A percentile compares a stretch with the other conserved stretches of the same genome.
Evolutionary conservation across 2,329 filamentous ascomycete genomes (phyloP).

Genomic region (Epichloe sp.): DNA sequence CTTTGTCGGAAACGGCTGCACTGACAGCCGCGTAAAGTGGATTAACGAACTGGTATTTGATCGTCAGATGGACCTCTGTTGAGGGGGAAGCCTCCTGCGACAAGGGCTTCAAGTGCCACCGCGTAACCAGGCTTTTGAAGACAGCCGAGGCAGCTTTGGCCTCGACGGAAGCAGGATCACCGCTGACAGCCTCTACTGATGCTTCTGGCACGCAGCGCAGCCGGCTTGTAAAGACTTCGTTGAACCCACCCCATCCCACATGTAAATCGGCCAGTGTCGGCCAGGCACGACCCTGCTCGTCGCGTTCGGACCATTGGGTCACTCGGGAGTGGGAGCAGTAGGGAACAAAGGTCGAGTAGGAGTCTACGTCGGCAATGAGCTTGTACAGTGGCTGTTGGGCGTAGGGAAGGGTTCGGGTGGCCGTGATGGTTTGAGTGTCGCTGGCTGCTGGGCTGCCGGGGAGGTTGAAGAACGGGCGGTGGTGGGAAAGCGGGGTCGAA

Average conservation of each 20-base stretch:
- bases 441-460: constrained; percentile 13
- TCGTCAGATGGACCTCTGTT: constrained; percentile 62
- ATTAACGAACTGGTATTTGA: constrained; percentile 77
- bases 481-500: constrained; percentile 2
- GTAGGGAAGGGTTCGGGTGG: constrained; percentile 67
- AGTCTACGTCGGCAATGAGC: constrained; percentile 77
- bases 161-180: constrained; percentile 34
- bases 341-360: constrained; percentile 79
- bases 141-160: constrained; percentile 31
- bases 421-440: constrained; percentile 51
- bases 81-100: constrained; percentile 12
- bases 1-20: constrained; percentile 66
- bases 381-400: constrained; percentile 57
- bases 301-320: constrained; percentile 54
- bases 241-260: constrained; percentile 73
- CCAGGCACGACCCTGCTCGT: constrained; percentile 37
- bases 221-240: constrained; percentile 70
- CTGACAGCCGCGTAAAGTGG: constrained; percentile 79
- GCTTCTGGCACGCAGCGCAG: constrained; percentile 63
- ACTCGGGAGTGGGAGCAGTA: constrained; percentile 73
- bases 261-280: constrained; percentile 68
- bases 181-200: constrained; percentile 67
- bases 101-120: constrained; percentile 50
- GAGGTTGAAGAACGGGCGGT: constrained; percentile 9
- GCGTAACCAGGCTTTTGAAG: constrained; percentile 56